Base-by-base conservation (phyloP, 2,329 filamentous ascomycete genomes). In the Hymenoscyphus albidus region DNA sequence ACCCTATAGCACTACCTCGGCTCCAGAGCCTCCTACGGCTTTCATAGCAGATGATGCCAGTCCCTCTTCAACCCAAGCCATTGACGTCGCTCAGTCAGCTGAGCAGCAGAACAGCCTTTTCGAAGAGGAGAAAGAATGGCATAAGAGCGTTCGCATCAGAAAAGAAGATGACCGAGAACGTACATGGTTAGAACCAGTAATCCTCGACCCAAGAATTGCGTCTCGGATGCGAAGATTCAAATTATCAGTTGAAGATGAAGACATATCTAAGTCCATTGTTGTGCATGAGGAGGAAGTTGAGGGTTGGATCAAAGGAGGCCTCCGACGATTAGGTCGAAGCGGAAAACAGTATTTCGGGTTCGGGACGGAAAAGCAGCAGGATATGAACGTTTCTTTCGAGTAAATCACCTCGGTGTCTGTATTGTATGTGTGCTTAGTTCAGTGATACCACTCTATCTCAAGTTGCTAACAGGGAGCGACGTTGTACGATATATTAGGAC, bases 171-270 rank as follows among this genome's bases (percentile, higher is more conserved):
- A 83, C 75, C 80, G 82, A 63, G 91, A 93, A 77, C 86, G 84
- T 71, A 88, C 93, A 59, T 97, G 92, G 91, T 77, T 89, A 9
- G 85, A 88, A 62, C 84, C 88, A 12, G 80, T 97, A 61, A 87
- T 90, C 1, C 75, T 97, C 10, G 93, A 99, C 75, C 79, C 85
- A 13, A 84, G 93, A 44, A 88, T 97, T 67, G 85, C 85, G 5
- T 82, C 83, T 72, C 87, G 92, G 62, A 97, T 98, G 94, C 84
- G 90, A 64, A 85, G 85, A 62, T 96, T 95, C 72, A 84, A 89
- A 74, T 78, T 97, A 31, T 80, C 77, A 13, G 79, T 84, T 0
- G 89, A 90, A 65, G 88, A 93, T 42, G 90, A 93, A 76, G 84
- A 83, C 42, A 83, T 87, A 64, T 88, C 88, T 0, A 80, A 82